Evolutionary conservation across 495 filamentous ascomycete species (phyloP).

Genomic region (Lophiotrema nucula): DNA sequence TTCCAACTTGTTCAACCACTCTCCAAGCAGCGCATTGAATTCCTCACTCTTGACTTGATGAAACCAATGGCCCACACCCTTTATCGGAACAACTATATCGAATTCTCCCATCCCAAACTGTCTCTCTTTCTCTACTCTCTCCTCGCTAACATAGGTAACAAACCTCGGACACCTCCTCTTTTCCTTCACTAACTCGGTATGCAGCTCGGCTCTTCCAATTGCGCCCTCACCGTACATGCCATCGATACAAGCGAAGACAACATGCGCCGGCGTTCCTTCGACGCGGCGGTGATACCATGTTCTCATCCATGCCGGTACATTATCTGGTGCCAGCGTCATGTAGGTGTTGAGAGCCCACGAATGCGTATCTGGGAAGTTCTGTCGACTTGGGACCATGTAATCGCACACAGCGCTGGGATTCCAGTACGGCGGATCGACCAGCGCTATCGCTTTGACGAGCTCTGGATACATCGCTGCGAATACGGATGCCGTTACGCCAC

Average conservation of each 20-base stretch:
- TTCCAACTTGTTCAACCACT: constrained; percentile 15
- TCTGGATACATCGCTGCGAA: constrained; percentile 5
- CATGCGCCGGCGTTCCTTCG: constrained; percentile 5
- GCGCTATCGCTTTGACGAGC: constrained; percentile 9
- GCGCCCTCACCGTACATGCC: not conserved
- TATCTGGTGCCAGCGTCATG: not conserved
- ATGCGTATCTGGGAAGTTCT: no score
- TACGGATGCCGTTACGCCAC: not conserved
- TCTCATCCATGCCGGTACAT: not conserved
- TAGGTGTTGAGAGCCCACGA: not conserved
- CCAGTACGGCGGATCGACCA: constrained; percentile 15
- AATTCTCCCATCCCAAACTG: not conserved
- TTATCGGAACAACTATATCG: constrained; percentile 1
- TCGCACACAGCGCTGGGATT: not conserved
- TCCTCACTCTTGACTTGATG: constrained; percentile 10
- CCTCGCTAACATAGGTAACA: not conserved
- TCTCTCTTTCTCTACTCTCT: constrained; percentile 2
- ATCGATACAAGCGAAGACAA: not conserved
- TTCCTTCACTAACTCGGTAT: not conserved
- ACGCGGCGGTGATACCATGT: constrained; percentile 5
- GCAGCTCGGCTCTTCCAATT: constrained; percentile 3
- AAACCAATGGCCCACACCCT: constrained; percentile 7
- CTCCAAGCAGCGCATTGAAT: constrained; percentile 11
- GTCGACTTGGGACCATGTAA: no score
- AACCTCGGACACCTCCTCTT: constrained; percentile 6